phyloP scores from a whole-genome alignment of 768 basidiomycete genomes.

The Tylopilus sp. region DNA sequence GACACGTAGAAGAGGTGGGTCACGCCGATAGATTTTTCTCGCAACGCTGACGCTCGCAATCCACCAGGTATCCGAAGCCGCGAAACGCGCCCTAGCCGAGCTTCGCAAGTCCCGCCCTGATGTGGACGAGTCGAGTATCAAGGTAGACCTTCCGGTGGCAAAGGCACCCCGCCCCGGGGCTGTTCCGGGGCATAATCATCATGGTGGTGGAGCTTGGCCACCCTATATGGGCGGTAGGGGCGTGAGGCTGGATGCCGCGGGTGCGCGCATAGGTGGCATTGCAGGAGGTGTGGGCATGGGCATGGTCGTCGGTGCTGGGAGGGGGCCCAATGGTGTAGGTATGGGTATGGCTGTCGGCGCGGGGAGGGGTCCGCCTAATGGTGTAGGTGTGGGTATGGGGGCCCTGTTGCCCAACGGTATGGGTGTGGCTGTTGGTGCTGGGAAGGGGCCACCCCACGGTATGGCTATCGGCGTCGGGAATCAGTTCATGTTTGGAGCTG shows the following conservation, averaged over 20 bases:
- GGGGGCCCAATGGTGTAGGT: neutral
- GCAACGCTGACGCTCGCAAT: neutral
- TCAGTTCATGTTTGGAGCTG: constrained; percentile 18
- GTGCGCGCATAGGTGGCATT: neutral
- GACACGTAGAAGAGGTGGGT: constrained; percentile 64
- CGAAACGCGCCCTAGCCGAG: constrained; percentile 61
- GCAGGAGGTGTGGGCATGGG: too few relatives aligned
- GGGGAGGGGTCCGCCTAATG: neutral
- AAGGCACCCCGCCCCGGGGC: neutral
- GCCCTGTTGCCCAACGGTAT: neutral
- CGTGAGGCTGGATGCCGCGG: neutral
- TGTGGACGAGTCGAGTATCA: constrained; percentile 53
- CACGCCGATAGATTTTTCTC: neutral
- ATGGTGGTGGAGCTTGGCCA: neutral
- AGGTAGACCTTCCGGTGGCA: constrained; percentile 56
- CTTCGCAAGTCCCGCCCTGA: constrained; percentile 62
- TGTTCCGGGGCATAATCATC: neutral
- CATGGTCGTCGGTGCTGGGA: neutral
- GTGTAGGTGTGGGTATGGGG: neutral
- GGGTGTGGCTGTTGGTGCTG: neutral
- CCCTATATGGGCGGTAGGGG: neutral
- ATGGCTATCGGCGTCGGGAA: neutral
- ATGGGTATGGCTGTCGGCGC: neutral
- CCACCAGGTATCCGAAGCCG: constrained; percentile 62
- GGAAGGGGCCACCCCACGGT: neutral